Base-by-base conservation (phyloP, 495 filamentous ascomycete genomes). In the Podospora pseudocomata region DNA sequence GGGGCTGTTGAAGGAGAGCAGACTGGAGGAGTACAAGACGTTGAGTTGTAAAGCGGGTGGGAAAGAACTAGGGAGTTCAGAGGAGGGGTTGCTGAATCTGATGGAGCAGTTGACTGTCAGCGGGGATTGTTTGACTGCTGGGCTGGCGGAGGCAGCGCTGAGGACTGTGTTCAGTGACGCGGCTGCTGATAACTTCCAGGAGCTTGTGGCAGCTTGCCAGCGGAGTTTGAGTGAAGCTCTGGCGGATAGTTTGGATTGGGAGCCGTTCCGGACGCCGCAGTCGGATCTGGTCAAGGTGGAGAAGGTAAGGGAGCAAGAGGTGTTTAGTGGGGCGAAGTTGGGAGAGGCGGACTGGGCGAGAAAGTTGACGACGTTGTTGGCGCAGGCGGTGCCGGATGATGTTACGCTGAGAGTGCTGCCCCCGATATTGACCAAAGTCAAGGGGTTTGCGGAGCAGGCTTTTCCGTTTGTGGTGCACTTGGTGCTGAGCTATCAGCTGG, bases 381-480 rank as follows among this genome's bases (percentile, higher is more conserved):
- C 86, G 16, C 82, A 80, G 60, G 85, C 86, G 15, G 84, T 87
- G 27, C 76, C 83, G 0, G 77, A 86, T 54, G 89, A 91, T 74
- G 83, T 89, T 4, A 82, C 96, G 20, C 81, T 94, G 64, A 86
- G 83, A 20, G 83, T 90, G 20, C 77, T 97, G 64, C 79, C 82
- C 32, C 85, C 84, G 2, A 81, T 92, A 49, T 79, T 97, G 11
- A 76, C 79, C 28, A 80, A 82, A 16, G 85, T 92, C 20, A 83
- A 85, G 65, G 87, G 85, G 0, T 83, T 97, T 59, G 90, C 93
- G 4, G 85, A 87, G 69, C 84, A 88, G 39, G 77, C 89, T 1
- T 87, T 97, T 63, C 93, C 91, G 5, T 93, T 89, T 68, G 84
- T 97, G 44, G 82, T 96, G 5, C 94, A 98, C 77, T 81, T 94